Conservation (phyloP, 2,329 filamentous ascomycete genomes). For the Colletotrichum neosansevieriae region DNA sequence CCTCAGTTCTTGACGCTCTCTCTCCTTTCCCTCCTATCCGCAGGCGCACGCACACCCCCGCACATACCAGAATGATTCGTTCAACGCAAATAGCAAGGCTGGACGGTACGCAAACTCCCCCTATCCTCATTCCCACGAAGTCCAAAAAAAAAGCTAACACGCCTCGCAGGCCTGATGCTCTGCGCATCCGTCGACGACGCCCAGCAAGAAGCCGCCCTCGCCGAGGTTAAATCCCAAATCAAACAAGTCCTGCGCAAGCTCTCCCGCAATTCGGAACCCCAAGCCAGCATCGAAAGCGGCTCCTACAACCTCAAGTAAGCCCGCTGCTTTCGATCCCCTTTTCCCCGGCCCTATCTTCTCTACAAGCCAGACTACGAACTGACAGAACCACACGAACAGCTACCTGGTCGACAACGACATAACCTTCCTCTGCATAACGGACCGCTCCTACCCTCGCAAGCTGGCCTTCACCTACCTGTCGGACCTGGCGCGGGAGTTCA, state of each 20-base stretch:
- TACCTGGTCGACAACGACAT: constrained; percentile 87
- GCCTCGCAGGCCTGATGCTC: constrained; percentile 82
- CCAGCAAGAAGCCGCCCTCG: constrained; percentile 80
- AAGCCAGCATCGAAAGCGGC: constrained; percentile 91
- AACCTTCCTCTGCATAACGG: constrained; percentile 94
- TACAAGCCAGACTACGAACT: neutral
- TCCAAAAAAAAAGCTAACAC: constrained; percentile 42
- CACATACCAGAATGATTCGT: constrained; percentile 74
- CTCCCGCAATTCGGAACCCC: constrained; percentile 87
- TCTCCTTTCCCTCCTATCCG: neutral
- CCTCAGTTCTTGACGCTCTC: neutral
- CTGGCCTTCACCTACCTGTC: constrained; percentile 98
- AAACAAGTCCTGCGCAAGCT: constrained; percentile 91
- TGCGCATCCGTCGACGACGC: constrained; percentile 95
- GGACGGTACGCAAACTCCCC: constrained; percentile 72
- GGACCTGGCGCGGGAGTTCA: constrained; percentile 92
- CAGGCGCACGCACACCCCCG: neutral
- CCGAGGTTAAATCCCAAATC: constrained; percentile 89
- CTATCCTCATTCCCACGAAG: constrained; percentile 1
- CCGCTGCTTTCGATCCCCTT: neutral
- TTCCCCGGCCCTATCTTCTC: neutral
- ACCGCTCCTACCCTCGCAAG: constrained; percentile 94
- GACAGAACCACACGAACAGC: constrained; percentile 56
- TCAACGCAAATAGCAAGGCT: constrained; percentile 95
- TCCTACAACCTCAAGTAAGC: constrained; percentile 86